Percentiles rank a stretch among this genome's conserved stretches.
phyloP scores from a whole-genome alignment of 2,329 filamentous ascomycete genomes.

The Xylaria hypoxylon region DNA sequence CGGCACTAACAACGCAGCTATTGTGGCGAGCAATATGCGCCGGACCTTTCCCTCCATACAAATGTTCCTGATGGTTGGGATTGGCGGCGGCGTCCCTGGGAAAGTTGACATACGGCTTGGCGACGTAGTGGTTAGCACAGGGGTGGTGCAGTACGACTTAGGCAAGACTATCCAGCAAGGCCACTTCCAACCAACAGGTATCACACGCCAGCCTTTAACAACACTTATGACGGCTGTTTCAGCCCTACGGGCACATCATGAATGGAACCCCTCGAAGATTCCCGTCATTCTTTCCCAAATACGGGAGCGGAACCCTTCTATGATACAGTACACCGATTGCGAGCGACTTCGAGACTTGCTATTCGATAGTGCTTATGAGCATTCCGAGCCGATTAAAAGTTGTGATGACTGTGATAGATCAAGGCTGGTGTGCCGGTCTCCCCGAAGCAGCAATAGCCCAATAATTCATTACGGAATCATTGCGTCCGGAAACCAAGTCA shows the following conservation, averaged over 20 bases:
- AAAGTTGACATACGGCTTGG: slow-evolving; percentile 46
- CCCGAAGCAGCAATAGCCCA: slow-evolving; percentile 9
- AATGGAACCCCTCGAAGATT: slow-evolving; percentile 10
- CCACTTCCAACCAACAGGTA: slow-evolving; percentile 17
- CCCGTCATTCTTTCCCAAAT: too few species aligned
- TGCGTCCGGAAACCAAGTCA: slow-evolving; percentile 39
- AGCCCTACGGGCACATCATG: too few species aligned
- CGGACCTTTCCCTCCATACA: slow-evolving; percentile 40
- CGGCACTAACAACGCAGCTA: slow-evolving; percentile 40
- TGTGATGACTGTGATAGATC: slow-evolving; percentile 24
- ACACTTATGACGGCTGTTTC: too few species aligned
- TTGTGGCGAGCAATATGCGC: slow-evolving; percentile 39
- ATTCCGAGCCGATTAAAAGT: slow-evolving; percentile 2
- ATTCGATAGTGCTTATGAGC: slow-evolving; percentile 23
- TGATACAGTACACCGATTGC: too few species aligned
- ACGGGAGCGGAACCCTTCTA: too few species aligned
- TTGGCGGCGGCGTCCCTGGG: slow-evolving; percentile 46
- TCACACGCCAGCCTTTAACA: slow-evolving; percentile 15
- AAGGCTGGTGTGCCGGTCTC: neutral
- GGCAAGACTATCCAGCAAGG: slow-evolving; percentile 36
- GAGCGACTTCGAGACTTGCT: slow-evolving; percentile 22
- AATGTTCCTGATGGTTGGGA: slow-evolving; percentile 46
- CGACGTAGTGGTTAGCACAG: slow-evolving; percentile 43
- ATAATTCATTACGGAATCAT: slow-evolving; percentile 38
- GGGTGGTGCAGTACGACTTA: slow-evolving; percentile 38